phyloP scores from a whole-genome alignment of 1,139 yeast genomes.

The Geotrichum histeridarum region DNA sequence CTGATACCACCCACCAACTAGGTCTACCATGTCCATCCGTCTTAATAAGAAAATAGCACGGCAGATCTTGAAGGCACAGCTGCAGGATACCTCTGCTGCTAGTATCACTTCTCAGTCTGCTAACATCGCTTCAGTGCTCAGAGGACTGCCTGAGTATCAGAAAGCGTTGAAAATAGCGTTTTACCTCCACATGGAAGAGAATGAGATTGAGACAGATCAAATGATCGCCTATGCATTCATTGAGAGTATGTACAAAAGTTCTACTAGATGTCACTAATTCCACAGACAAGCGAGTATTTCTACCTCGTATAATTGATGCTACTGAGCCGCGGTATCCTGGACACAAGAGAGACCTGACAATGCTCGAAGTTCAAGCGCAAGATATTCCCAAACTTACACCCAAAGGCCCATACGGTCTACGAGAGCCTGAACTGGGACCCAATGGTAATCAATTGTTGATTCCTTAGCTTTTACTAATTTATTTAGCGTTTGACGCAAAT shows the following conservation, averaged over 20 bases:
- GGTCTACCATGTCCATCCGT: not conserved
- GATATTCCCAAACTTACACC: constrained; percentile 52
- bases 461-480: constrained; percentile 28
- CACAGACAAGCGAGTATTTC: constrained; percentile 34
- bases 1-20: not conserved
- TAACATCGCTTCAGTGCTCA: constrained; percentile 35
- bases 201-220: constrained; percentile 54
- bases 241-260: constrained; percentile 34
- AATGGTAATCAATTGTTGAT: constrained; percentile 20
- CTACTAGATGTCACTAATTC: not conserved
- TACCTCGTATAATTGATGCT: constrained; percentile 35
- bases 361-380: constrained; percentile 48
- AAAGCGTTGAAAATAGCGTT: constrained; percentile 51
- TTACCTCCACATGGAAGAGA: constrained; percentile 61
- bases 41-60: constrained; percentile 27
- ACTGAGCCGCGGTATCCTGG: constrained; percentile 26
- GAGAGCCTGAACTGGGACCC: constrained; percentile 52
- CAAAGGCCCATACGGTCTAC: constrained; percentile 59
- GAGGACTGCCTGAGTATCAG: constrained; percentile 40
- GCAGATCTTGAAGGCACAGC: constrained; percentile 21
- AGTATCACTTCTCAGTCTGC: constrained; percentile 29
- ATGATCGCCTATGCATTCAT: constrained; percentile 50
- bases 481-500: constrained; percentile 33
- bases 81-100: constrained; percentile 21
- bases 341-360: constrained; percentile 52